Conservation (phyloP, 768 basidiomycete genomes). For the Lactifluus hygrophoroides region DNA sequence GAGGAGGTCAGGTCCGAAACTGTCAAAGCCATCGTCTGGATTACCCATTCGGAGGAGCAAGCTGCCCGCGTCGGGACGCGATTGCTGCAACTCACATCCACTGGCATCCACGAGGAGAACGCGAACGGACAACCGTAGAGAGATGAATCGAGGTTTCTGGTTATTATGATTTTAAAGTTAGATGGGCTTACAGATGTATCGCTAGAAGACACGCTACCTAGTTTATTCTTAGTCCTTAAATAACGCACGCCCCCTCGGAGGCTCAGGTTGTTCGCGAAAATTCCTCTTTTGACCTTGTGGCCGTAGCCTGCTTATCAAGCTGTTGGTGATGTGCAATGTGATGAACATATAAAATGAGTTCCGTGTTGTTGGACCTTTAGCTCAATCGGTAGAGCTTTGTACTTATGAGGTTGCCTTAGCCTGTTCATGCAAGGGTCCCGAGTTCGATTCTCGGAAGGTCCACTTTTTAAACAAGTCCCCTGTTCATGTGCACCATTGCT, state of each 20-base stretch:
- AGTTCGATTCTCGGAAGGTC: slow-evolving; percentile 57
- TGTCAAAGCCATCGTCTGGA: slow-evolving; percentile 76
- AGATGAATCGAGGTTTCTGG: neutral
- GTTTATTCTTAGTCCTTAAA: neutral
- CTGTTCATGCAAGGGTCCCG: slow-evolving; percentile 50
- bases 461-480: slow-evolving; percentile 29
- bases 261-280: too few species aligned
- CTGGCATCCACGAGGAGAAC: slow-evolving; percentile 24
- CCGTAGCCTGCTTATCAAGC: too few species aligned
- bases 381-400: slow-evolving; percentile 58
- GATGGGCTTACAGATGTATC: neutral
- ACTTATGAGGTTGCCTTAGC: slow-evolving; percentile 45
- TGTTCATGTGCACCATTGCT: too few species aligned
- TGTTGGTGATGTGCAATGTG: neutral
- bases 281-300: too few species aligned
- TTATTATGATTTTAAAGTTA: neutral
- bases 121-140: slow-evolving; percentile 13
- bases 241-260: neutral
- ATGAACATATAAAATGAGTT: neutral
- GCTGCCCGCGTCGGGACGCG: slow-evolving; percentile 65
- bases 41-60: slow-evolving; percentile 82
- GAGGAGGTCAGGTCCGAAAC: slow-evolving; percentile 42
- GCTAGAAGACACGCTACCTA: neutral
- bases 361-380: slow-evolving; percentile 37
- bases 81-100: slow-evolving; percentile 37